Base-by-base conservation (phyloP, 768 basidiomycete species). In the Phlebiopsis flavidoalba region DNA sequence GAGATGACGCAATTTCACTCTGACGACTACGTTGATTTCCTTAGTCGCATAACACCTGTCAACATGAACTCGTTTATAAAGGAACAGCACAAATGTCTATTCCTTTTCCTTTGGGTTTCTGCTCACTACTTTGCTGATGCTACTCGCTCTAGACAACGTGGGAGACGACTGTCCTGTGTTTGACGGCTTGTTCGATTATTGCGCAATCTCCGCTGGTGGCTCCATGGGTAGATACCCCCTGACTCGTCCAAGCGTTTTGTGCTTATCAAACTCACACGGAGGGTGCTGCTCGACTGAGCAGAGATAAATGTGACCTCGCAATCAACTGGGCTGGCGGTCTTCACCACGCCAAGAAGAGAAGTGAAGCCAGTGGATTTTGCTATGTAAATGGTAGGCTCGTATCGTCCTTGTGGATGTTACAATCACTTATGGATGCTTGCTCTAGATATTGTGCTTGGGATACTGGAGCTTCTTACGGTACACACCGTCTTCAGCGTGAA, bases 1-100 rank as follows among this genome's bases (percentile, higher is more conserved):
- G 97, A 99, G 74, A 98, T 99, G 97, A 96, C 97, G 19, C 92
- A 99, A 70, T 99, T 98, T 71, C 96, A 98, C 74, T 95, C 96
- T 4, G 96, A 99, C 73, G 97, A 98, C 79, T 99, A 98, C 72
- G 92, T 98, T 60, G 97, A 98, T 67, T 98, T 99, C 75, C 81
- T 98, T 54, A 89, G 86, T 71, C 84, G 90, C 66, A 96, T 98
- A 66, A 93, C 89, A 0, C 96, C 97, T 0, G 91, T 87, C 73
- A 98, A 96, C 73, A 97, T 97, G 87, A 90, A 91, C 71, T 86
- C 87, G 36, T 97, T 86, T 72, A 83, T 93, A 46, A 94, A 93
- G 69, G 96, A 98, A 70, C 95, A 97, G 72, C 90, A 94, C 67
- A 98, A 97, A 76, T 98, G 96, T 96, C 49, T 14, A 40, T 33